These are phyloP conservation scores for Hypomyces perniciosus DNA, from an alignment of 2,329 filamentous ascomycete species.

Conservation along the genomic window DNA sequence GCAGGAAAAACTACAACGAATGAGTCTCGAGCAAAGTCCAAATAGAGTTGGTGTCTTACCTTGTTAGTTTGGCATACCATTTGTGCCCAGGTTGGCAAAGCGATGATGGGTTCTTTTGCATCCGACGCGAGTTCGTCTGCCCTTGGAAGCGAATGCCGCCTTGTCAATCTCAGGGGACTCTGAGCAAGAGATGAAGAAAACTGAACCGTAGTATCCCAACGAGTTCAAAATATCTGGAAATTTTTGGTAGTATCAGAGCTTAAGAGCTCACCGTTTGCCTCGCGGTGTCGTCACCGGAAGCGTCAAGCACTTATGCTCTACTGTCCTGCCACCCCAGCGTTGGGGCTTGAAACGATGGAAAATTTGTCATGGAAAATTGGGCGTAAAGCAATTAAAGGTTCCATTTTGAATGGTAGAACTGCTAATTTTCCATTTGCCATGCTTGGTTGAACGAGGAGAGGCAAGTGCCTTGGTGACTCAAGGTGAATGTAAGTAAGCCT, in stretches of 20 bases:
- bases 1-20: too few relatives aligned
- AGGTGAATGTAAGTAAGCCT: not conserved
- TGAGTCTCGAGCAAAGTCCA: too few relatives aligned
- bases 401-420: constrained; percentile 19
- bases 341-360: constrained; percentile 41
- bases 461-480: not conserved
- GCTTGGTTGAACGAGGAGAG: constrained; percentile 13
- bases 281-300: constrained; percentile 21
- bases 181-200: not conserved
- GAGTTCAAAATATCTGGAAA: not conserved
- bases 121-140: too few relatives aligned
- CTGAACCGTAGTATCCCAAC: not conserved
- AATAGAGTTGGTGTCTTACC: too few relatives aligned
- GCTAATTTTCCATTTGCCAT: constrained; percentile 17
- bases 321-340: constrained; percentile 41
- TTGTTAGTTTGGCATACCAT: too few relatives aligned
- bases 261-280: constrained; percentile 17
- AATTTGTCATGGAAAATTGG: constrained; percentile 18
- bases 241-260: constrained; percentile 5
- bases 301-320: constrained; percentile 27
- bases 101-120: too few relatives aligned
- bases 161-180: too few relatives aligned
- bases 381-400: constrained; percentile 1
- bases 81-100: too few relatives aligned
- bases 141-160: too few relatives aligned